Percentiles rank a stretch among this genome's conserved stretches.
Conservation (phyloP, 371 early-diverging fungal genomes). For the Mortierella sp. region DNA sequence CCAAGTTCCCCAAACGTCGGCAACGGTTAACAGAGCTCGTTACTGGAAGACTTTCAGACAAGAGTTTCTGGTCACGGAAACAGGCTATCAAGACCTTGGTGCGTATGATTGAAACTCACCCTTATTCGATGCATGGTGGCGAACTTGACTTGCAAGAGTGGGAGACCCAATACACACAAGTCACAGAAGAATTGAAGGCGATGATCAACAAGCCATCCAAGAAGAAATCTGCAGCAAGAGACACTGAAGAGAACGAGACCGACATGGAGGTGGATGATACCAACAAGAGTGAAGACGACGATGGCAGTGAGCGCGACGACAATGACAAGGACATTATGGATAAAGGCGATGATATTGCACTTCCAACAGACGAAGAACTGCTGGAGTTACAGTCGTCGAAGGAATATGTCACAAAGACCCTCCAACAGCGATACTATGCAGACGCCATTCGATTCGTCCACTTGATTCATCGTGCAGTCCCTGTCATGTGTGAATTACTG, state of each 20-base stretch:
- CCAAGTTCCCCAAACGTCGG: constrained; percentile 87
- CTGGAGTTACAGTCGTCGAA: constrained; percentile 56
- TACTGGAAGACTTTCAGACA: constrained; percentile 88
- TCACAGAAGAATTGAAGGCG: constrained; percentile 74
- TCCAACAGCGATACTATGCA: constrained; percentile 81
- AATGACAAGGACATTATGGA: too few relatives aligned
- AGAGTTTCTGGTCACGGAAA: constrained; percentile 88
- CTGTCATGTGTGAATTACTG: constrained; percentile 83
- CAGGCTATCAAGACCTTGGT: constrained; percentile 87
- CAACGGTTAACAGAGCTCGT: constrained; percentile 74
- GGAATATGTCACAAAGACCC: constrained; percentile 68
- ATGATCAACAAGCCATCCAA: constrained; percentile 43
- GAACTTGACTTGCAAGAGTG: constrained; percentile 76
- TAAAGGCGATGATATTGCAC: constrained; percentile 25
- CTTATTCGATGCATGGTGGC: constrained; percentile 90
- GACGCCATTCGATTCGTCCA: constrained; percentile 88
- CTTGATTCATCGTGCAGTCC: constrained; percentile 78
- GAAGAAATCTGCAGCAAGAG: constrained; percentile 33
- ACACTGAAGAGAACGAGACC: constrained; percentile 19
- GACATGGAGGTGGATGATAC: constrained; percentile 45
- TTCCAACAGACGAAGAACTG: constrained; percentile 43
- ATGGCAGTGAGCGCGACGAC: constrained; percentile 2
- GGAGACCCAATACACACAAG: constrained; percentile 66
- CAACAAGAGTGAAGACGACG: constrained; percentile 29
- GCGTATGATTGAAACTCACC: constrained; percentile 84